A percentile compares a stretch with the other conserved stretches of the same genome.
Conservation (phyloP, 176 grass and related monocot species). For the Hsuehochloa calcarea region DNA sequence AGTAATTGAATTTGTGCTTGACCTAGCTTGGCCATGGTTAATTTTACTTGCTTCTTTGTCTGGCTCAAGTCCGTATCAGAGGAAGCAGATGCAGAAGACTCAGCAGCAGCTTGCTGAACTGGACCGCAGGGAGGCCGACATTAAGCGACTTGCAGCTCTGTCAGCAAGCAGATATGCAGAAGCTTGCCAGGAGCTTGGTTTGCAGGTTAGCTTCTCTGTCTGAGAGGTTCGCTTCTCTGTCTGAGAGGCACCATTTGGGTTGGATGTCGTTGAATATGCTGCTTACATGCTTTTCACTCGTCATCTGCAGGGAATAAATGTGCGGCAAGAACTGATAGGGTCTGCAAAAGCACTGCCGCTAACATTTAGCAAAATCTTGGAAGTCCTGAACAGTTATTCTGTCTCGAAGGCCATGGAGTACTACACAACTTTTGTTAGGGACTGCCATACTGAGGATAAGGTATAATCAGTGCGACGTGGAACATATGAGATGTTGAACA, state of each 20-base stretch:
- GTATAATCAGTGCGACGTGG: slow-evolving; percentile 24
- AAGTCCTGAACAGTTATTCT: slow-evolving; percentile 67
- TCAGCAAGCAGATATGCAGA: slow-evolving; percentile 77
- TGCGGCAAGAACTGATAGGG: slow-evolving; percentile 75
- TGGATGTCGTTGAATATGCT: neutral
- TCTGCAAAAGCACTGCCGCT: slow-evolving; percentile 77
- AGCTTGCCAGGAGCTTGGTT: slow-evolving; percentile 87
- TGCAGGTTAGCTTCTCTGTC: slow-evolving; percentile 52
- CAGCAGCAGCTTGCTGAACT: slow-evolving; percentile 89
- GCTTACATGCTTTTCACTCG: neutral
- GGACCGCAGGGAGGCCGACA: slow-evolving; percentile 82
- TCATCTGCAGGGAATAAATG: slow-evolving; percentile 64
- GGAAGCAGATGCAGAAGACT: slow-evolving; percentile 88
- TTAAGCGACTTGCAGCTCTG: slow-evolving; percentile 72
- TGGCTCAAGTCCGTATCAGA: slow-evolving; percentile 77
- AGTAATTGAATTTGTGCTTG: neutral
- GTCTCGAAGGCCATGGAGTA: slow-evolving; percentile 66
- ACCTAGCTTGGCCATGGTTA: neutral
- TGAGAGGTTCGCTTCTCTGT: slow-evolving; percentile 4
- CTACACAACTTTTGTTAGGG: slow-evolving; percentile 75
- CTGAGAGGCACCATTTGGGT: neutral
- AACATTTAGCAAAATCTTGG: slow-evolving; percentile 74
- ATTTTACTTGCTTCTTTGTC: slow-evolving; percentile 1
- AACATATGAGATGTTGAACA: slow-evolving; percentile 7
- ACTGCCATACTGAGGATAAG: slow-evolving; percentile 90